phyloP scores from a whole-genome alignment of 2,329 filamentous ascomycete genomes.

The Beauveria varroae region DNA sequence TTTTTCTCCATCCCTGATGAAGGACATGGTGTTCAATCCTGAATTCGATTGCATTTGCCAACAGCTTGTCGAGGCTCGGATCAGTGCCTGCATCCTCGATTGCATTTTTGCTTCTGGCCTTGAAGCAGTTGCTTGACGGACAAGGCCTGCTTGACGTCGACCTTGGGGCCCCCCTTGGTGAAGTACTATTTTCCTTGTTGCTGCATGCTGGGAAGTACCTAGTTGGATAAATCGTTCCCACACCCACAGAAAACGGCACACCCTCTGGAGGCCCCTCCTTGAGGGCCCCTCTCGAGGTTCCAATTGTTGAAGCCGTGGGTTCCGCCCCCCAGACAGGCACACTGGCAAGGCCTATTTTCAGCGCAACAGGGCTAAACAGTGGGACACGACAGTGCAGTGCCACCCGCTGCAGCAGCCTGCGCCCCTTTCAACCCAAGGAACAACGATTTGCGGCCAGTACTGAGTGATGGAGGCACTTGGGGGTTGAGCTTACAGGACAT shows the following conservation, averaged over 20 bases:
- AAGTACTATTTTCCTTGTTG: background rate
- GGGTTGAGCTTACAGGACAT: too few relatives aligned
- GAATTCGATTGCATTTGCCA: background rate
- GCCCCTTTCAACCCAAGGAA: background rate
- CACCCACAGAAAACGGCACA: background rate
- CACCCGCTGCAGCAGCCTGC: conserved; percentile 2
- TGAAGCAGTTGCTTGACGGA: background rate
- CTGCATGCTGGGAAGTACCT: background rate
- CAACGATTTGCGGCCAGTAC: background rate
- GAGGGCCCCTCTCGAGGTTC: too few relatives aligned
- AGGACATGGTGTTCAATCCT: background rate
- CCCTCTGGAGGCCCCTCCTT: background rate
- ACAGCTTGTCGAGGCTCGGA: too few relatives aligned
- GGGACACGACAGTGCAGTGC: conserved; percentile 5
- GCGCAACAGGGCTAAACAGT: conserved; percentile 11
- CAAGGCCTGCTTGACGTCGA: background rate
- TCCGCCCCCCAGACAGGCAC: background rate
- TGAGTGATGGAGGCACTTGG: background rate
- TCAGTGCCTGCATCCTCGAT: too few relatives aligned
- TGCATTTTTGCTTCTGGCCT: too few relatives aligned
- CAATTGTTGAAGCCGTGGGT: background rate
- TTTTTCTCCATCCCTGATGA: background rate
- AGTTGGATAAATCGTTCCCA: background rate
- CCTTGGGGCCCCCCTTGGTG: background rate
- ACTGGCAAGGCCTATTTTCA: conserved; percentile 8